phyloP scores from a whole-genome alignment of 2,329 filamentous ascomycete species.

The Xylariaceae sp. region DNA sequence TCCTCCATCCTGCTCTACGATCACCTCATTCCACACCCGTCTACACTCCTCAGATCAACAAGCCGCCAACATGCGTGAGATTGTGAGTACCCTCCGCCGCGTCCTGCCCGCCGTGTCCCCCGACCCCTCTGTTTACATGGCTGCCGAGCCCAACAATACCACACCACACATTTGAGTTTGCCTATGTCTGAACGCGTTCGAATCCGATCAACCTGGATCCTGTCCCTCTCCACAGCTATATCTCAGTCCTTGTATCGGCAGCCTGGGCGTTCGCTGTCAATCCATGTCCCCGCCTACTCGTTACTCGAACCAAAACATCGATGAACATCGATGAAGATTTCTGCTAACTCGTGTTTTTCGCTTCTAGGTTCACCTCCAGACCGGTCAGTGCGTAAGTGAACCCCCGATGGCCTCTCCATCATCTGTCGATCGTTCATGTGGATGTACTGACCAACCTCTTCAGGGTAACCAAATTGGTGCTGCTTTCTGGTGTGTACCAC shows the following conservation, averaged over 20 bases:
- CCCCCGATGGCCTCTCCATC: conserved; percentile 24
- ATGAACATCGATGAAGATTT: not conserved
- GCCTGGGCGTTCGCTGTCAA: too few relatives aligned
- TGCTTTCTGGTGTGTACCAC: conserved; percentile 79
- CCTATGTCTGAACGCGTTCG: not conserved
- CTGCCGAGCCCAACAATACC: conserved; percentile 14
- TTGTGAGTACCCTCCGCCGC: conserved; percentile 48
- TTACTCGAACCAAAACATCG: not conserved
- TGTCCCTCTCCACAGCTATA: not conserved
- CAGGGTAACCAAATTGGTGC: conserved; percentile 99
- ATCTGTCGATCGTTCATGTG: conserved; percentile 10
- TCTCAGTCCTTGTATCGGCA: too few relatives aligned
- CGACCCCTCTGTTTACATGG: conserved; percentile 20
- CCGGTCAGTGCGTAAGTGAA: conserved; percentile 91
- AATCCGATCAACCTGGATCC: not conserved
- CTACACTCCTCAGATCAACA: not conserved
- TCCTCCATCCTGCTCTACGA: not conserved
- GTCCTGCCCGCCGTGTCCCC: conserved; percentile 10
- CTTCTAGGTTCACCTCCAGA: conserved; percentile 92
- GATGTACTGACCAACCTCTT: conserved; percentile 31
- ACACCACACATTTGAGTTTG: not conserved
- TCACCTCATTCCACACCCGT: not conserved
- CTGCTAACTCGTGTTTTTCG: not conserved
- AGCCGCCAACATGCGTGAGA: conserved; percentile 65
- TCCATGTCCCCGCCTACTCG: too few relatives aligned